Evolutionary conservation across 768 basidiomycete species (phyloP), one percentile per base, ranked within the genome.

Genomic region (Kwoniella bestiolae): DNA sequence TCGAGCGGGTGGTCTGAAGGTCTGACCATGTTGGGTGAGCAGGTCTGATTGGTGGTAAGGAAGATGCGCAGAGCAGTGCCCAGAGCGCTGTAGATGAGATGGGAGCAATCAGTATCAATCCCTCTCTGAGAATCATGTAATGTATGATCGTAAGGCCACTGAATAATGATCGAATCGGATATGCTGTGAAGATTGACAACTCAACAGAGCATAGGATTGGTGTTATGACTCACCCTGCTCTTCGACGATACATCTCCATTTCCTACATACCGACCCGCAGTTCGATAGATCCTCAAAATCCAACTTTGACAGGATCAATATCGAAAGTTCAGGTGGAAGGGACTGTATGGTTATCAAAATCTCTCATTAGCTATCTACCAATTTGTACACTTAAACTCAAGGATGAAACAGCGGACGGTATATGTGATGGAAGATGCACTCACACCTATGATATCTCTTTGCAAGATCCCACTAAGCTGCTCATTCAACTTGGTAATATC

Each of bases 371-470:
- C n/a, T n/a, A n/a, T n/a, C n/a, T n/a, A n/a, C n/a, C n/a, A n/a
- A n/a, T n/a, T n/a, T n/a, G n/a, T n/a, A n/a, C n/a, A n/a, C n/a
- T n/a, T n/a, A n/a, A n/a, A n/a, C n/a, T n/a, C n/a, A n/a, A n/a
- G n/a, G n/a, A n/a, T n/a, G n/a, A n/a, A n/a, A n/a, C n/a, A n/a
- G n/a, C n/a, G n/a, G n/a, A n/a, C n/a, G n/a, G n/a, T n/a, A n/a
- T 12, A 45, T 21, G 18, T 47, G 28, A 9, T 5, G 21, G 7
- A n/a, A 12, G n/a, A 16, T 8, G 14, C 25, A 67, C 75, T 65
- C 31, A 74, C 76, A 0, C 71, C 72, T 28, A 77, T 56, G 46
- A 77, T 73, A 60, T 77, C 76, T 58, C 72, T 75, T 56, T 77
- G 76, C 11, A 77, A 59, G 63, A 66, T 65, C 25, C 38, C 32